Evolutionary conservation across 768 basidiomycete species (phyloP).

Genomic region (Mycena kentingensis): DNA sequence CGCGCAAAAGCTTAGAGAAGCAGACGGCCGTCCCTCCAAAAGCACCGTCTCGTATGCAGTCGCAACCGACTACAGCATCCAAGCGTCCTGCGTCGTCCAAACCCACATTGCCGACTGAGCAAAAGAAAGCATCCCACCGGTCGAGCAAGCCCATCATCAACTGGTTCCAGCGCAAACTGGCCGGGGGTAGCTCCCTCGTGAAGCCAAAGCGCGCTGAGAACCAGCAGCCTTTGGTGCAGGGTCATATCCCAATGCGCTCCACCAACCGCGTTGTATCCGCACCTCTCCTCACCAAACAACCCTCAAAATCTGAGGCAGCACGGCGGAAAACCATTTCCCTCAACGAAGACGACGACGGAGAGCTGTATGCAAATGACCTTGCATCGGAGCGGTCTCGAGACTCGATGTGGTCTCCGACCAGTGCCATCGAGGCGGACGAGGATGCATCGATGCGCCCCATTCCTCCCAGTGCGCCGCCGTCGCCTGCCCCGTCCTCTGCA

Average conservation of each 20-base stretch:
- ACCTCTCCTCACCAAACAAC: conserved; percentile 42
- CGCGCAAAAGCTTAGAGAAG: background rate
- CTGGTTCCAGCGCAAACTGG: conserved; percentile 87
- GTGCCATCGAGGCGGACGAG: conserved; percentile 84
- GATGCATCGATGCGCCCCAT: conserved; percentile 91
- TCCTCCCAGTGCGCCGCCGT: conserved; percentile 85
- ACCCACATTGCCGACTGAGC: conserved; percentile 38
- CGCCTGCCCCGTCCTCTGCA: conserved; percentile 81
- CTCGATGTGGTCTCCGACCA: conserved; percentile 79
- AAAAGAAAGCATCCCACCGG: conserved; percentile 66
- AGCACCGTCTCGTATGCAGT: too few relatives aligned
- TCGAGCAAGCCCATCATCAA: conserved; percentile 86
- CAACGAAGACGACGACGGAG: conserved; percentile 56
- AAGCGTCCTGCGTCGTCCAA: conserved; percentile 19
- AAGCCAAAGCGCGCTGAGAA: conserved; percentile 54
- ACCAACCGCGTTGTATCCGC: conserved; percentile 47
- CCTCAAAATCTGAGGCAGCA: conserved; percentile 35
- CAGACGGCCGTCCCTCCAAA: background rate
- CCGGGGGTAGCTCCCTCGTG: conserved; percentile 50
- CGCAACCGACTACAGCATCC: too few relatives aligned
- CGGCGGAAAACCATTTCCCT: conserved; percentile 65
- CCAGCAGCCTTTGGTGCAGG: conserved; percentile 31
- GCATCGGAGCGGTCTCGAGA: conserved; percentile 59
- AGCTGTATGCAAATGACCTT: conserved; percentile 48
- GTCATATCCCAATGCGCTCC: conserved; percentile 33